Evolutionary conservation across 2,329 filamentous ascomycete genomes (phyloP).

Genomic region (Thermoascus crustaceus): DNA sequence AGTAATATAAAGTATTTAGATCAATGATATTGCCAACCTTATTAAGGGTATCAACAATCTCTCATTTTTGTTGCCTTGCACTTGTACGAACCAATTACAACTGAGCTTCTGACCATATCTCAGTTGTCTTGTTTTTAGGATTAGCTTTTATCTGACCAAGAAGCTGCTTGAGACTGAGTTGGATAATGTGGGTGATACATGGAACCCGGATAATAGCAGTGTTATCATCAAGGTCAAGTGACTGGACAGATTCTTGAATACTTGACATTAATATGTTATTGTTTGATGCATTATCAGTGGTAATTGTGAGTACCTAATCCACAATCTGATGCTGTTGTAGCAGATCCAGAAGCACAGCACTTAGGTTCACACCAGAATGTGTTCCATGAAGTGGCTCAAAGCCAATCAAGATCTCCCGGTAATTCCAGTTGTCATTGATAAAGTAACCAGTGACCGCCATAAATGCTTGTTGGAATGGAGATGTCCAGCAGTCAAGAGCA

Average conservation of each 20-base stretch:
- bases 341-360: too few relatives aligned
- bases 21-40: too few relatives aligned
- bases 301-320: too few relatives aligned
- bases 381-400: slow-evolving; percentile 7
- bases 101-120: background rate
- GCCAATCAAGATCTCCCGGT: slow-evolving; percentile 7
- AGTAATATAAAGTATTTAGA: too few relatives aligned
- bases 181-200: slow-evolving; percentile 10
- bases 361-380: too few relatives aligned
- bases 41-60: slow-evolving; percentile 2
- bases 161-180: slow-evolving; percentile 10
- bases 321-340: too few relatives aligned
- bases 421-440: slow-evolving; percentile 5
- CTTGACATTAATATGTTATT: too few relatives aligned
- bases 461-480: slow-evolving; percentile 6
- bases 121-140: slow-evolving; percentile 4
- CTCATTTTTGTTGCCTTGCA: background rate
- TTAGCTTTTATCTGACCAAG: slow-evolving; percentile 8
- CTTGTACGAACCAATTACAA: slow-evolving; percentile 2
- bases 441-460: slow-evolving; percentile 9
- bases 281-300: too few relatives aligned
- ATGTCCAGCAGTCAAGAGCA: slow-evolving; percentile 9
- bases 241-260: too few relatives aligned
- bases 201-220: slow-evolving; percentile 7
- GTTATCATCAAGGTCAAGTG: too few relatives aligned